Conservation (phyloP, 192 early-diverging fungal species). For the Spinellus fusiger region DNA sequence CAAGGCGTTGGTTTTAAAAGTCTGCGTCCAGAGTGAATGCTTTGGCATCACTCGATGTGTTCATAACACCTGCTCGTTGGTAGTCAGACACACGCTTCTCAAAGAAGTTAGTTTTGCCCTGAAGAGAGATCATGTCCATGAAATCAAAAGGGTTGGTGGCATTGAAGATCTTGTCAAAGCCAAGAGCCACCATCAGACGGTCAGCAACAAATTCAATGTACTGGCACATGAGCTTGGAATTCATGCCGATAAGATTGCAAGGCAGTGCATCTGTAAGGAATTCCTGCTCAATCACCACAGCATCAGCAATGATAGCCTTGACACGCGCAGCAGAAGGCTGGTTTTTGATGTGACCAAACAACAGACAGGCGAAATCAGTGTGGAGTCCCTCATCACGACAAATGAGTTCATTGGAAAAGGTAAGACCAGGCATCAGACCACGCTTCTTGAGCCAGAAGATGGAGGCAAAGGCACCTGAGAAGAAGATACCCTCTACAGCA, state of each 20-base stretch:
- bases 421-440: slow-evolving; percentile 94
- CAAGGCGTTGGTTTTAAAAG: slow-evolving; percentile 57
- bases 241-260: slow-evolving; percentile 95
- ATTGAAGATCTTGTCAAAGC: slow-evolving; percentile 79
- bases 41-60: slow-evolving; percentile 55
- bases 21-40: slow-evolving; percentile 77
- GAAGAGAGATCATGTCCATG: slow-evolving; percentile 97
- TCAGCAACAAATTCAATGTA: slow-evolving; percentile 99
- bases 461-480: slow-evolving; percentile 93
- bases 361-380: slow-evolving; percentile 94
- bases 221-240: slow-evolving; percentile 85
- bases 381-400: slow-evolving; percentile 96
- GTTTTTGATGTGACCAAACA: slow-evolving; percentile 77
- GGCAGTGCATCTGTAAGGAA: slow-evolving; percentile 92
- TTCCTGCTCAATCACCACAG: slow-evolving; percentile 92
- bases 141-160: slow-evolving; percentile 95
- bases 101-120: slow-evolving; percentile 99
- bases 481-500: slow-evolving; percentile 98
- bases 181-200: slow-evolving; percentile 84
- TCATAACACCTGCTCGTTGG: slow-evolving; percentile 88
- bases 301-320: slow-evolving; percentile 72
- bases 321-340: slow-evolving; percentile 66
- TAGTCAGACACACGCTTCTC: slow-evolving; percentile 97
- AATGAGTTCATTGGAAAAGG: slow-evolving; percentile 97
- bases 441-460: slow-evolving; percentile 99